A percentile compares a stretch with the other conserved stretches of the same genome.
These are phyloP conservation scores for Leccinellum albellum DNA, from an alignment of 768 basidiomycete genomes.

Conservation along the genomic window DNA sequence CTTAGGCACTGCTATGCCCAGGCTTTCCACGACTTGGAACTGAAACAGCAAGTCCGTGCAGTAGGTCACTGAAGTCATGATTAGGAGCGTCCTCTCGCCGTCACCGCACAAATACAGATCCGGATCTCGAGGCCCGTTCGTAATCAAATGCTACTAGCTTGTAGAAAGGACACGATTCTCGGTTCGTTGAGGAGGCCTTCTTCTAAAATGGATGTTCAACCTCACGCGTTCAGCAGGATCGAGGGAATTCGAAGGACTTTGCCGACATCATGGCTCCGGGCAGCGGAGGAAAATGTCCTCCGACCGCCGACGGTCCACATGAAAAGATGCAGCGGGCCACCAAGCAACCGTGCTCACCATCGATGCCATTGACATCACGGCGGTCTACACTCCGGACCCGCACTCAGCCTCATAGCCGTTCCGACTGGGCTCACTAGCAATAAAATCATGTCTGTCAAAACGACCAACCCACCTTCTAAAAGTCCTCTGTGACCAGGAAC, in stretches of 20 bases:
- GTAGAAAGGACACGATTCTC: constrained; percentile 45
- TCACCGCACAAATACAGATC: constrained; percentile 28
- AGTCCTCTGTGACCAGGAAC: constrained; percentile 34
- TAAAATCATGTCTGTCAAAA: background rate
- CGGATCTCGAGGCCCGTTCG: constrained; percentile 37
- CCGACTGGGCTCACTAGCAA: constrained; percentile 5
- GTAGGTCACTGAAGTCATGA: constrained; percentile 39
- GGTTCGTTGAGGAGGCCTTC: constrained; percentile 47
- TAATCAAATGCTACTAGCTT: constrained; percentile 35
- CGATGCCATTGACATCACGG: constrained; percentile 39
- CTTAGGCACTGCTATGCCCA: constrained; percentile 27
- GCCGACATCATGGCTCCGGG: constrained; percentile 42
- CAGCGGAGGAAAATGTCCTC: constrained; percentile 41
- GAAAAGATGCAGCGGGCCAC: constrained; percentile 40
- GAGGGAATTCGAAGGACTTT: background rate
- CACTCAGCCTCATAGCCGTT: constrained; percentile 30
- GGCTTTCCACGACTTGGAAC: constrained; percentile 26
- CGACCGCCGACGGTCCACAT: constrained; percentile 45
- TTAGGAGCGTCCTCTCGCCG: no score
- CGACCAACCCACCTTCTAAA: background rate
- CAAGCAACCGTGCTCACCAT: constrained; percentile 31
- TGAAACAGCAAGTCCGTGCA: constrained; percentile 34
- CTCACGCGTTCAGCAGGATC: background rate
- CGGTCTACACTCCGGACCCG: constrained; percentile 43
- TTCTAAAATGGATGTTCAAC: background rate